Base-by-base conservation (phyloP, 371 early-diverging fungal genomes). In the Mucor irregularis region DNA sequence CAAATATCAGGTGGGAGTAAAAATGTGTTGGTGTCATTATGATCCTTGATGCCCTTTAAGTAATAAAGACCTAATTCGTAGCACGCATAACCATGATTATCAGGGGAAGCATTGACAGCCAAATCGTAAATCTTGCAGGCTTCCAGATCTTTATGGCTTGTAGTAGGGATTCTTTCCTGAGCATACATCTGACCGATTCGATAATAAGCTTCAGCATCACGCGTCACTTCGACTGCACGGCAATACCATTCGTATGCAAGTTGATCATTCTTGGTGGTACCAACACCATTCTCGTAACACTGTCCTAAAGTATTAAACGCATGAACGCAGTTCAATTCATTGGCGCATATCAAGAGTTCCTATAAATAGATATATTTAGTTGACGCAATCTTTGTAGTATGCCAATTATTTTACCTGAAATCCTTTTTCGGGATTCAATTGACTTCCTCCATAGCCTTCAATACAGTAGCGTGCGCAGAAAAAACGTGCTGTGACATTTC, bases 261-360 rank as follows among this genome's bases (percentile, higher is more conserved):
- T n/a, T 61, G 63, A 30, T 86, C 72, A 50, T 86, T 60, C 56
- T 79, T 73, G 7, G 54, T 17, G 4, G 66, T 67, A 3, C 79
- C 79, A 29, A 75, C 54, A 5, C 76, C 79, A 31, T 67, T 66
- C 56, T 75, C 76, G 52, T 78, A 66, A 35, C 79, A 78, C 39
- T 73, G 75, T 0, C 70, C 79, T 22, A 78, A 31, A 0, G 69
- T 64, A 46, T 78, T 72, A 37, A 70, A 74, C 39, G 68, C 68
- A 53, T 68, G 64, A 2, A 63, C 49, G 17, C 73, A 74, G 28
- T 64, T 54, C 3, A 74, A 55, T 16, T 64, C 62, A 54, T 68
- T 58, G 8, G 78, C 78, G 52, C 74, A 74, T 7, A 62, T 68
- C 37, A 69, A 37, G 1, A 78, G 60, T 49, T 72, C 73, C 78